Conservation (phyloP, 2,329 filamentous ascomycete genomes). For the Pseudogymnoascus sp. region DNA sequence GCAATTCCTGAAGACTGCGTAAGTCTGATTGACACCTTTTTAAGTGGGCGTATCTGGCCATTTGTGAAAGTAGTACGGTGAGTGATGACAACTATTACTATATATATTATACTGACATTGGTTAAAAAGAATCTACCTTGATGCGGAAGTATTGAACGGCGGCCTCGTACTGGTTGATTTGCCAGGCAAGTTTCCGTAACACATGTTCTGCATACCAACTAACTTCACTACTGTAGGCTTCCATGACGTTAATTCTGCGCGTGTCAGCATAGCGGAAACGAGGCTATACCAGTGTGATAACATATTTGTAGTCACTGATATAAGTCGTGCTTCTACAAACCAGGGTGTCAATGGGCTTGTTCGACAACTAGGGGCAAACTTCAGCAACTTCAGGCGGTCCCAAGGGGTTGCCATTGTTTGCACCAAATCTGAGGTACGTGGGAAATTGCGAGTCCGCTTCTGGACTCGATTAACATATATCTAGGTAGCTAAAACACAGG, state of each 20-base stretch:
- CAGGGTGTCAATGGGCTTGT: conserved; percentile 12
- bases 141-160: conserved; percentile 13
- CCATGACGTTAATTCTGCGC: conserved; percentile 16
- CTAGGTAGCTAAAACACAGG: conserved; percentile 10
- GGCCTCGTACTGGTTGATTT: conserved; percentile 17
- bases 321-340: conserved; percentile 15
- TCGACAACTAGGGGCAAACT: conserved; percentile 14
- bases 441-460: not conserved
- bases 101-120: not conserved
- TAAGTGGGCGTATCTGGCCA: conserved; percentile 14
- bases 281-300: conserved; percentile 17
- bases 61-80: conserved; percentile 18
- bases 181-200: conserved; percentile 11
- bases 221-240: conserved; percentile 15
- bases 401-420: conserved; percentile 16
- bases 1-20: conserved; percentile 6
- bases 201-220: conserved; percentile 5
- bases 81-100: not conserved
- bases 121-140: conserved; percentile 14
- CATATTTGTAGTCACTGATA: conserved; percentile 16
- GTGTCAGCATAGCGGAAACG: conserved; percentile 14
- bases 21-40: conserved; percentile 11
- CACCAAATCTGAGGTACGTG: conserved; percentile 16
- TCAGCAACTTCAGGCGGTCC: conserved; percentile 13
- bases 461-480: not conserved